Conservation (phyloP, 2,329 filamentous ascomycete species). For the Cladosporium velox region DNA sequence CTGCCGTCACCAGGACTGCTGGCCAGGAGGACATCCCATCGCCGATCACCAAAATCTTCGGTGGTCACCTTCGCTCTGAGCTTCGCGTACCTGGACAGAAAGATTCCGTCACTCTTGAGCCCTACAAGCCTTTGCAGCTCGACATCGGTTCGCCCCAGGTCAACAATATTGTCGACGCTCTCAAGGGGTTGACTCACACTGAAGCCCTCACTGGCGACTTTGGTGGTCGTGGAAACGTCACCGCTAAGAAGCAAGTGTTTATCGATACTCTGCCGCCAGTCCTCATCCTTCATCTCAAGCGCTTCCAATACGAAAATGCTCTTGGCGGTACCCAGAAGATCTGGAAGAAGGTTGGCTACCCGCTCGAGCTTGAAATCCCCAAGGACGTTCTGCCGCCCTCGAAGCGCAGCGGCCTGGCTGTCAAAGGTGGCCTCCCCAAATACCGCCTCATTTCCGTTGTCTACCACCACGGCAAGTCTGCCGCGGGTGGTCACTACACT, state of each 20-base stretch:
- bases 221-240: slow-evolving; percentile 68
- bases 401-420: slow-evolving; percentile 65
- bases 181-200: slow-evolving; percentile 78
- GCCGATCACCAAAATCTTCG: slow-evolving; percentile 92
- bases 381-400: slow-evolving; percentile 81
- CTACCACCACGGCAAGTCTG: slow-evolving; percentile 97
- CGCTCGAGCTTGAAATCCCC: slow-evolving; percentile 89
- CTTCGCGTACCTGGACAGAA: slow-evolving; percentile 83
- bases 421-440: slow-evolving; percentile 71
- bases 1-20: slow-evolving; percentile 82
- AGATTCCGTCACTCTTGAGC: slow-evolving; percentile 87
- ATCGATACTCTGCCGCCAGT: slow-evolving; percentile 91
- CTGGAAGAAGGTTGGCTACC: slow-evolving; percentile 97
- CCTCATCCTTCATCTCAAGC: slow-evolving; percentile 91
- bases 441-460: slow-evolving; percentile 89
- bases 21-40: slow-evolving; percentile 59
- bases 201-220: slow-evolving; percentile 87
- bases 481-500: slow-evolving; percentile 94
- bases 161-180: slow-evolving; percentile 86
- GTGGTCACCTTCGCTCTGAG: slow-evolving; percentile 86
- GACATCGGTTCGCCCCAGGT: slow-evolving; percentile 88
- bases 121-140: slow-evolving; percentile 90
- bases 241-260: slow-evolving; percentile 89
- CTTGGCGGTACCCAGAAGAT: slow-evolving; percentile 87
- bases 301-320: slow-evolving; percentile 90